Conservation (phyloP, 1,139 yeast species). For the Pichia sp. region DNA sequence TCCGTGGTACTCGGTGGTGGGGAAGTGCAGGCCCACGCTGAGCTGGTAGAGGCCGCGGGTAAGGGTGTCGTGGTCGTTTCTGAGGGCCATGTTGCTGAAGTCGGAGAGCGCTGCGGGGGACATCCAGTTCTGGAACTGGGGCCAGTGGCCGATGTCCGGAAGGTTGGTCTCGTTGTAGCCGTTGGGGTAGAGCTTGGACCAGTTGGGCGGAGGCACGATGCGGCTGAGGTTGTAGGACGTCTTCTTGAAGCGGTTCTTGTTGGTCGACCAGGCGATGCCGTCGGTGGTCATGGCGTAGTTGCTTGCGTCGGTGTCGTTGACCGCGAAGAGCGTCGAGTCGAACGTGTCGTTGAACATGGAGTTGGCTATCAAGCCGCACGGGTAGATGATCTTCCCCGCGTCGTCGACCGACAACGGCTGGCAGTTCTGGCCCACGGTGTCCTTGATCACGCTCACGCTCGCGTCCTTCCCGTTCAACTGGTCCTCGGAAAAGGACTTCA, state of each 20-base stretch:
- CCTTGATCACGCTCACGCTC: slow-evolving; percentile 50
- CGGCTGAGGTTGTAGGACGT: slow-evolving; percentile 66
- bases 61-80: slow-evolving; percentile 67
- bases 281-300: slow-evolving; percentile 60
- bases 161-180: slow-evolving; percentile 83
- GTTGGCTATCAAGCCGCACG: slow-evolving; percentile 95
- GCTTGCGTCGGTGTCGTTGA: slow-evolving; percentile 40
- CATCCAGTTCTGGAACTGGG: slow-evolving; percentile 96
- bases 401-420: slow-evolving; percentile 64
- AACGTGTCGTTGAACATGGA: slow-evolving; percentile 87
- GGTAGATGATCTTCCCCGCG: slow-evolving; percentile 61
- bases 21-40: slow-evolving; percentile 78
- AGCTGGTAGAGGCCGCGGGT: slow-evolving; percentile 67
- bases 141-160: slow-evolving; percentile 77
- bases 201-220: slow-evolving; percentile 93
- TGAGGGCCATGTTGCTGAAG: slow-evolving; percentile 73
- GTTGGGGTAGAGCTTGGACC: slow-evolving; percentile 79
- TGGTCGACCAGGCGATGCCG: slow-evolving; percentile 86
- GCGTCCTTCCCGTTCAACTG: slow-evolving; percentile 79
- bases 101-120: slow-evolving; percentile 85
- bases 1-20: slow-evolving; percentile 79
- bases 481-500: slow-evolving; percentile 83
- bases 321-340: slow-evolving; percentile 43
- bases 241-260: slow-evolving; percentile 71
- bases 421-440: slow-evolving; percentile 79